Evolutionary conservation across 108 stramenopile species (phyloP), one percentile per base, ranked within the genome.

Genomic region (Nannochloropsis gaditana): DNA sequence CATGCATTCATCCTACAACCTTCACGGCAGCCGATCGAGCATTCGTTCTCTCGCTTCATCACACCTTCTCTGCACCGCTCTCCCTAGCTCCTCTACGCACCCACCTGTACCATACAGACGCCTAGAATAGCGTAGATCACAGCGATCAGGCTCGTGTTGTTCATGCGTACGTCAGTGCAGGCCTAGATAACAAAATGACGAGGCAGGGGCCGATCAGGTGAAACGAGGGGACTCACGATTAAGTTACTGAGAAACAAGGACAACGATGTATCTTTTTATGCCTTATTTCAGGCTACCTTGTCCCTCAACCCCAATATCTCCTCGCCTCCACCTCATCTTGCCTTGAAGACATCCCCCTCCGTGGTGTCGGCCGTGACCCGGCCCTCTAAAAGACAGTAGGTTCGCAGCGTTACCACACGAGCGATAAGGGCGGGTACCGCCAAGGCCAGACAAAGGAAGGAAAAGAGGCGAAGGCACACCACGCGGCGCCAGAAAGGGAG

Each of bases 321-420:
- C 59, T 73, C 59, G 31, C 59, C 59, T 73, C 15, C 59, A 3
- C 59, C 59, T n/a, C 8, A n/a, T 73, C 59, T n/a, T 73, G n/a
- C 59, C 59, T 73, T 73, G 59, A 73, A 73, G 3, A n/a, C 59
- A 73, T n/a, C n/a, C 6, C 59, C 59, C 59, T 73, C 59, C 59
- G 15, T n/a, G 19, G n/a, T 2, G 19, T 73, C 59, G 19, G 15
- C 2, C 59, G 15, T n/a, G 59, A 73, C n/a, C 8, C n/a, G 15
- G 15, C 59, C 59, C 15, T 73, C 8, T 3, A 73, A 73, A 2
- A n/a, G 59, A n/a, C 59, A 73, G 59, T 73, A 73, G 4, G 59
- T 73, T 6, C 59, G 59, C 59, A 73, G 59, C 19, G 59, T 73
- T 15, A 73, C 59, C 19, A 73, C 59, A 8, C 59, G 59, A 4